Evolutionary conservation across 305 asterid species (phyloP), one percentile per base, ranked within the genome.

Genomic region (Rubia tinctorum): DNA sequence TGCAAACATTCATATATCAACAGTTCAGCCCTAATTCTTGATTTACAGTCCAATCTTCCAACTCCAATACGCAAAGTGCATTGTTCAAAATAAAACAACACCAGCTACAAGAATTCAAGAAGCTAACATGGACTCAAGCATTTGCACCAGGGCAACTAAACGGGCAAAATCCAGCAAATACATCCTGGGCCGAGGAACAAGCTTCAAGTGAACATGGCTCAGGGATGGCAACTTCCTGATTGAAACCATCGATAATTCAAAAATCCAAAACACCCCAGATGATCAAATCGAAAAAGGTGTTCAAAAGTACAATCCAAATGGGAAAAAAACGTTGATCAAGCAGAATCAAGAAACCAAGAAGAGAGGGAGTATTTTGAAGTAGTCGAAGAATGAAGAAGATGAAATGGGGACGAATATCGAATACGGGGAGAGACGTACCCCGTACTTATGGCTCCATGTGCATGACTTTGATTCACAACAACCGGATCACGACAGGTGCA

Each of bases 101-200:
- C 37, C 23, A 22, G 20, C 44, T 4, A 20, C 49, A 71, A 43
- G 66, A 71, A 65, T 37, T 7, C 12, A 23, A 62, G 69, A 40
- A 40, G 73, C 93, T 84, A 25, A 86, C 90, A 42, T 79, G 64
- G 88, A 75, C 79, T 86, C 90, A 64, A 88, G 22, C 80, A 81
- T 66, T 82, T 83, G 77, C 27, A 83, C 75, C 74, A 79, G 76
- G 66, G 73, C 42, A 47, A 78, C 66, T 18, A 82, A 25, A 75
- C 79, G 84, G 25, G 71, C 23, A 72, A 77, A 58, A 66, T 85
- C 88, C 45, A 86, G 74, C 77, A 73, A 77, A 83, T 75, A 78
- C 87, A 80, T 78, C 66, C 66, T 66, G 27, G 60, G 37, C 23
- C 62, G 42, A 61, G 51, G 27, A 72, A 72, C 45, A 47, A 70